Conservation (phyloP, 2,329 filamentous ascomycete species). For the Dendryphion nanum region DNA sequence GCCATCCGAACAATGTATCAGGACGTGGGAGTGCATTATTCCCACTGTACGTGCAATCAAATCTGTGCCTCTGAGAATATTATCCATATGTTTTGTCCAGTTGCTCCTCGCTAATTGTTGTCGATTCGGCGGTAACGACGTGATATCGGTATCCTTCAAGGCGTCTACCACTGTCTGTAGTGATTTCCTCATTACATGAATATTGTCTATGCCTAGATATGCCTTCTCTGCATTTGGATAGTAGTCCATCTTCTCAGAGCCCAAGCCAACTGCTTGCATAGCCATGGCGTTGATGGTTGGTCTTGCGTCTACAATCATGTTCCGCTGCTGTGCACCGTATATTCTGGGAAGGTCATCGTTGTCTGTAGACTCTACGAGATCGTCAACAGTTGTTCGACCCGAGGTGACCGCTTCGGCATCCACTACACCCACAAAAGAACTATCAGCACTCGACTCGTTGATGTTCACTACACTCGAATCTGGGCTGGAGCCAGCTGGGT, state of each 20-base stretch:
- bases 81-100: slow-evolving; percentile 87
- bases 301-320: slow-evolving; percentile 92
- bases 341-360: slow-evolving; percentile 46
- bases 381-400: slow-evolving; percentile 20
- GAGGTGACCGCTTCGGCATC: slow-evolving; percentile 20
- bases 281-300: slow-evolving; percentile 92
- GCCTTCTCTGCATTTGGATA: slow-evolving; percentile 90
- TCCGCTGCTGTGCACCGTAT: slow-evolving; percentile 90
- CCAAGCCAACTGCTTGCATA: slow-evolving; percentile 89
- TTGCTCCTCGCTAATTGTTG: slow-evolving; percentile 79
- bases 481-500: slow-evolving; percentile 23
- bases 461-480: slow-evolving; percentile 35
- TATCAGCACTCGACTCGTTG: slow-evolving; percentile 30
- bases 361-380: slow-evolving; percentile 31
- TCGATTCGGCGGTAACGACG: slow-evolving; percentile 75
- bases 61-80: slow-evolving; percentile 78
- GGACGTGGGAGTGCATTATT: slow-evolving; percentile 87
- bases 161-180: slow-evolving; percentile 84
- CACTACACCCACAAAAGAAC: slow-evolving; percentile 32
- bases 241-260: slow-evolving; percentile 97
- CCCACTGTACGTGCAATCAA: slow-evolving; percentile 86
- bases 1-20: slow-evolving; percentile 97
- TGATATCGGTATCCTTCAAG: slow-evolving; percentile 88
- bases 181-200: slow-evolving; percentile 95
- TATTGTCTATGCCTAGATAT: slow-evolving; percentile 95